Evolutionary conservation across 2,329 filamentous ascomycete species (phyloP), one percentile per base, ranked within the genome.

Genomic region (Lasiodiplodia theobromae): DNA sequence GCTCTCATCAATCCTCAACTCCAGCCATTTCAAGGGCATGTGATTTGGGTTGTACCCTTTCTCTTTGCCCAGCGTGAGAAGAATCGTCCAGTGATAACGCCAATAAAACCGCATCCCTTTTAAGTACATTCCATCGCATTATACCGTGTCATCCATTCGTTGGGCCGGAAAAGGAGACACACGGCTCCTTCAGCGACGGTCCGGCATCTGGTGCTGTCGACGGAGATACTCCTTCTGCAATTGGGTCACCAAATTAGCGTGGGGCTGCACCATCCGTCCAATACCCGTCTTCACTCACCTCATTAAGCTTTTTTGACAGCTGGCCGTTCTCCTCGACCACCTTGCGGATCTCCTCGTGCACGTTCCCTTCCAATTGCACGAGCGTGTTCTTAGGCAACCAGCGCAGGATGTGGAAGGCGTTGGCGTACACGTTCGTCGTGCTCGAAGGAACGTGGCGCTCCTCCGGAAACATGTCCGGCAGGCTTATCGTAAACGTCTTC

Each of bases 351-450:
- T 78, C 76, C 37, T 78, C 74, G 58, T 76, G 77, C 11, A 80
- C 79, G 52, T 77, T 77, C 1, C 81, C 82, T 68, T 80, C 75
- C 7, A 84, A 71, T 31, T 77, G 72, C 5, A 84, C 80, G 60
- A 77, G 76, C 64, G 80, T 82, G n/a, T 76, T 74, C 70, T 78
- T 74, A 2, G 82, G 82, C 69, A 84, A 70, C 82, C 82, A 84
- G 16, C 82, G 70, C 47, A 84, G 71, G 40, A 83, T 83, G 69
- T 83, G 82, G 68, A 84, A 84, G 0, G 81, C 82, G 68, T 83
- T 83, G 16, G 81, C 81, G 68, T 83, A 83, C 8, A 83, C 80
- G 28, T 79, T 82, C 3, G 78, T 81, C 31, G 80, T 79, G 10
- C 78, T 77, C 1, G 66, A 70, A 38, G 63, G 52, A 25, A 69